These are phyloP conservation scores for Fusarium abutilonis DNA, from an alignment of 2,329 filamentous ascomycete species.

Conservation along the genomic window DNA sequence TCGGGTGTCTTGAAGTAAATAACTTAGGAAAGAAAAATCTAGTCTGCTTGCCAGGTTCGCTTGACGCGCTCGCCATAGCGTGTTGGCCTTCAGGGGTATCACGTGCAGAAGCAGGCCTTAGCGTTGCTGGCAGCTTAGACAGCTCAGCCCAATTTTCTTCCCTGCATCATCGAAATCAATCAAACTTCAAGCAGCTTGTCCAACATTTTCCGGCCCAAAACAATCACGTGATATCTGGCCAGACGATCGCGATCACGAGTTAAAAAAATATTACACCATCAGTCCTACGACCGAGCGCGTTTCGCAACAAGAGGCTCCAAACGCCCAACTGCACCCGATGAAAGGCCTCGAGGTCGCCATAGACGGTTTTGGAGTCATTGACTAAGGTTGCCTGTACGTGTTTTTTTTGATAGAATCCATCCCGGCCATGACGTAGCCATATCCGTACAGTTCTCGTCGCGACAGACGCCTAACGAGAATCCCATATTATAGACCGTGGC, in stretches of 20 bases:
- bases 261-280: constrained; percentile 43
- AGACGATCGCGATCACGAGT: constrained; percentile 42
- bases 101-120: constrained; percentile 45
- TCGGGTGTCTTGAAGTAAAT: background rate
- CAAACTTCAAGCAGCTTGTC: constrained; percentile 16
- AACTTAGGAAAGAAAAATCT: background rate
- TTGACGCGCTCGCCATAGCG: constrained; percentile 22
- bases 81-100: constrained; percentile 44
- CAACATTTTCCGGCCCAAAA: constrained; percentile 32
- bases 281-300: constrained; percentile 30
- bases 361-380: constrained; percentile 44
- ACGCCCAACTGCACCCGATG: constrained; percentile 44
- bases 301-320: constrained; percentile 38
- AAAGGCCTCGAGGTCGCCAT: constrained; percentile 42
- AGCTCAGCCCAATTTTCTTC: constrained; percentile 44
- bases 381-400: constrained; percentile 49
- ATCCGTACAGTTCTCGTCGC: constrained; percentile 23
- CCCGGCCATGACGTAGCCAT: constrained; percentile 45
- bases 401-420: constrained; percentile 35
- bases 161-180: constrained; percentile 46
- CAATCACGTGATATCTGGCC: constrained; percentile 48
- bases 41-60: constrained; percentile 1
- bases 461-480: constrained; percentile 40
- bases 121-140: constrained; percentile 28
- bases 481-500: constrained; percentile 58